Evolutionary conservation across 164 flowering plant genomes (phyloP).

Genomic region (Platanus orientalis): DNA sequence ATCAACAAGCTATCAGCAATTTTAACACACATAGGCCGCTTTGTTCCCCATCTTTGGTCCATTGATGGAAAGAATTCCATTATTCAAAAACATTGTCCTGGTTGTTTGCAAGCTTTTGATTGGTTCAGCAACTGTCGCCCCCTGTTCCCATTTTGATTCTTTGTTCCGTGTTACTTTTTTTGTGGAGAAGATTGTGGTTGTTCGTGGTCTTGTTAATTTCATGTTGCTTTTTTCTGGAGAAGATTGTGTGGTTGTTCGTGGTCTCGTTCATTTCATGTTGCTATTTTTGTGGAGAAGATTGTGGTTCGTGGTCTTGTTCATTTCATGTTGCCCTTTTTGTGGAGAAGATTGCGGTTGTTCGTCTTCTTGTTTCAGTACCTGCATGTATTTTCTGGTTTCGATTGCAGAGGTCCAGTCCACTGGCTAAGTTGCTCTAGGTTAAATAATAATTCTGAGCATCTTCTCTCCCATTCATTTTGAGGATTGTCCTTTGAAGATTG

Average conservation of each 20-base stretch:
- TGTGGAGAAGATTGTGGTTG: background rate
- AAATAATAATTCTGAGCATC: background rate
- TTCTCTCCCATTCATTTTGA: background rate
- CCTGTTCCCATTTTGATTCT: slow-evolving; percentile 7
- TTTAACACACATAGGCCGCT: background rate
- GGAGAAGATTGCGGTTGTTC: slow-evolving; percentile 2
- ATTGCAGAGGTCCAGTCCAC: background rate
- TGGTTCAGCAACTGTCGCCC: too few relatives aligned
- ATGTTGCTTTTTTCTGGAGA: slow-evolving; percentile 6
- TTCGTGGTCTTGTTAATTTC: slow-evolving; percentile 3
- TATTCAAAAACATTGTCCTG: background rate
- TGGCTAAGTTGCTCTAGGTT: slow-evolving; percentile 3
- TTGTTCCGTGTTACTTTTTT: slow-evolving; percentile 5
- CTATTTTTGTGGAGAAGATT: slow-evolving; percentile 2
- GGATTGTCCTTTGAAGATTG: slow-evolving; percentile 3
- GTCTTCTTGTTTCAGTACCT: slow-evolving; percentile 1
- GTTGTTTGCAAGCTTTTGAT: too few relatives aligned
- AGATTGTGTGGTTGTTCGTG: background rate
- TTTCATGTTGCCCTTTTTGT: slow-evolving; percentile 2
- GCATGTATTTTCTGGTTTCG: slow-evolving; percentile 3
- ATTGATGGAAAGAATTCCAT: background rate
- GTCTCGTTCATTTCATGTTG: slow-evolving; percentile 1
- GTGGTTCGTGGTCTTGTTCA: background rate
- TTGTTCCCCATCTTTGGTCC: background rate
- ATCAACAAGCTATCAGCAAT: background rate